Base-by-base conservation (phyloP, 2,329 filamentous ascomycete genomes). In the Fusarium camptoceras region DNA sequence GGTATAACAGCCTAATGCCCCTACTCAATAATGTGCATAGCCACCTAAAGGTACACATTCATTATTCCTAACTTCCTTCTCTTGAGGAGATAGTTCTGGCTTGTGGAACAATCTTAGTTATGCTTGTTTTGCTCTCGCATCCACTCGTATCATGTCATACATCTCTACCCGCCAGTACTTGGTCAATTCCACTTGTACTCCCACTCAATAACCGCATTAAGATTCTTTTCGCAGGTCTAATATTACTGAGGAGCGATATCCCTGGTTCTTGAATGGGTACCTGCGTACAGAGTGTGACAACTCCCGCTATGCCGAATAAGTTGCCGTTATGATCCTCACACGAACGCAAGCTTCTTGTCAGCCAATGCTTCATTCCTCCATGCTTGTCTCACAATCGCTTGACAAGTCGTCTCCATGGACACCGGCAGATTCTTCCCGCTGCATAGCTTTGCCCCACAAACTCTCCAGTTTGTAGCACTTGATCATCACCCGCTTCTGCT, bases 401-500 rank as follows among this genome's bases (percentile, higher is more conserved):
- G 68, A 70, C 56, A 71, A 37, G 44, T 68, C 67, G 10, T 68
- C 68, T 11, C 42, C 59, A 30, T 55, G 50, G 1, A 31, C 18
- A 28, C 18, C 22, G 10, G 31, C 30, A 18, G 39, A 34, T 18
- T 67, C 27, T 51, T 51, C 70, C 27, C 48, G 27, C 18, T 46
- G 54, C 56, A 71, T 67, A 8, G 59, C 70, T 22, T 56, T 66
- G 31, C 69, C 59, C 61, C 61, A 72, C 25, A 71, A 22, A 14
- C 30, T 47, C n/a, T 71, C 68, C 24, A 71, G 50, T 15, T 22
- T 53, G 30, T 71, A 71, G 30, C 69, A 72, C 41, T 59, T 68
- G 47, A 71, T 61, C 48, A 59, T 69, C 9, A 69, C 59, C 31
- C 62, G 64, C 48, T 66, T 68, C 59, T 68, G 55, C 39, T 70